Conservation (phyloP, 768 basidiomycete genomes). For the Austroboletus eburneus region DNA sequence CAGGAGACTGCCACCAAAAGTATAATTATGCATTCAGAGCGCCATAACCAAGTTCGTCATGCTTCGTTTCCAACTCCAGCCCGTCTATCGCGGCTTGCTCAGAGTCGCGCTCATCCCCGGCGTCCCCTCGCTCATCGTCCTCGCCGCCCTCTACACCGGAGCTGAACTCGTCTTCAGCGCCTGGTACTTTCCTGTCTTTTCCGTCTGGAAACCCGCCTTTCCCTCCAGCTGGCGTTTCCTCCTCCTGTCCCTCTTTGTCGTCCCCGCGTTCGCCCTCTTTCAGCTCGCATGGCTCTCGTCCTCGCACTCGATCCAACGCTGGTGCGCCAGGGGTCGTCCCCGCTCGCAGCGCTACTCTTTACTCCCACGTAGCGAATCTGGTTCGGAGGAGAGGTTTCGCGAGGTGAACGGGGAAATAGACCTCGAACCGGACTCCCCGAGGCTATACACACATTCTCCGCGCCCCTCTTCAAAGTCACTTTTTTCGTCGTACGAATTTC, state of each 20-base stretch:
- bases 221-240: slow-evolving; percentile 18
- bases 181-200: slow-evolving; percentile 4
- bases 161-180: slow-evolving; percentile 8
- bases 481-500: neutral
- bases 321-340: neutral
- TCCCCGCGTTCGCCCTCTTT: slow-evolving; percentile 10
- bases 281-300: slow-evolving; percentile 6
- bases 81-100: neutral
- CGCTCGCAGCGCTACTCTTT: slow-evolving; percentile 8
- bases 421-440: neutral
- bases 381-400: neutral
- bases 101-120: neutral
- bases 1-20: too few species aligned
- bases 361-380: slow-evolving; percentile 7
- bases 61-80: too few species aligned
- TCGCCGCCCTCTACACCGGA: slow-evolving; percentile 6
- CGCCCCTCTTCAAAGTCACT: neutral
- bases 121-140: neutral
- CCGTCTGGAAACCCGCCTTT: slow-evolving; percentile 17
- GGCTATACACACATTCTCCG: neutral
- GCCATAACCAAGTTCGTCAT: too few species aligned
- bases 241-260: slow-evolving; percentile 10
- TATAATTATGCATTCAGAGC: too few species aligned
- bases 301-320: neutral
- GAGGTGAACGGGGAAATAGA: neutral